These are phyloP conservation scores for Leishmania turanica DNA, from an alignment of 208 protist species.

Conservation along the genomic window DNA sequence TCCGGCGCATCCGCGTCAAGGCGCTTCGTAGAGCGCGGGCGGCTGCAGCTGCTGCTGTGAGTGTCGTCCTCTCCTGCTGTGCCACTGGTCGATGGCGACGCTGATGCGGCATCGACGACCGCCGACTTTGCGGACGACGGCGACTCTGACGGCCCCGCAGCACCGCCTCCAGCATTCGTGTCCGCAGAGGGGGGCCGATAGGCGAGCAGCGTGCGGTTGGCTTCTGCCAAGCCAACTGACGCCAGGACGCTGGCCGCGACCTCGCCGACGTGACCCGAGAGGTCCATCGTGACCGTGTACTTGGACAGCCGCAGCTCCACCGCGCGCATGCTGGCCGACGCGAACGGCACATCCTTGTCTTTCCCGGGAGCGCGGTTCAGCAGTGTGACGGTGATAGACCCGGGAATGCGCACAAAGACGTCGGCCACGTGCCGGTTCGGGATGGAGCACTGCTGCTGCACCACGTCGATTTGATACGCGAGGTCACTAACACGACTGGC, in stretches of 20 bases:
- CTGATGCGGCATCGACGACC: neutral
- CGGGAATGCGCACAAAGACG: slow-evolving; percentile 63
- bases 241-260: slow-evolving; percentile 48
- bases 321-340: slow-evolving; percentile 42
- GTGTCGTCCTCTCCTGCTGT: neutral
- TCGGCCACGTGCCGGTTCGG: slow-evolving; percentile 58
- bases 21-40: neutral
- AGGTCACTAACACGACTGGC: slow-evolving; percentile 18
- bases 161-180: neutral
- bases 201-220: slow-evolving; percentile 51
- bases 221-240: slow-evolving; percentile 37
- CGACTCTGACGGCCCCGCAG: neutral
- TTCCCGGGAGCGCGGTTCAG: slow-evolving; percentile 52
- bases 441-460: slow-evolving; percentile 34
- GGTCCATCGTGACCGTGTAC: slow-evolving; percentile 67
- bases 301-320: slow-evolving; percentile 66
- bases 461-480: slow-evolving; percentile 33
- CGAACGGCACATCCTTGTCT: slow-evolving; percentile 56
- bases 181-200: slow-evolving; percentile 11
- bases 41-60: neutral
- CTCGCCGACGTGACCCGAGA: slow-evolving; percentile 51
- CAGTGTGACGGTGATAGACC: slow-evolving; percentile 54
- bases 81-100: neutral
- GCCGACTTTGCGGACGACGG: neutral
- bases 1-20: neutral